Base-by-base conservation (phyloP, 441 rosid species). In the Pelargonium australe region DNA sequence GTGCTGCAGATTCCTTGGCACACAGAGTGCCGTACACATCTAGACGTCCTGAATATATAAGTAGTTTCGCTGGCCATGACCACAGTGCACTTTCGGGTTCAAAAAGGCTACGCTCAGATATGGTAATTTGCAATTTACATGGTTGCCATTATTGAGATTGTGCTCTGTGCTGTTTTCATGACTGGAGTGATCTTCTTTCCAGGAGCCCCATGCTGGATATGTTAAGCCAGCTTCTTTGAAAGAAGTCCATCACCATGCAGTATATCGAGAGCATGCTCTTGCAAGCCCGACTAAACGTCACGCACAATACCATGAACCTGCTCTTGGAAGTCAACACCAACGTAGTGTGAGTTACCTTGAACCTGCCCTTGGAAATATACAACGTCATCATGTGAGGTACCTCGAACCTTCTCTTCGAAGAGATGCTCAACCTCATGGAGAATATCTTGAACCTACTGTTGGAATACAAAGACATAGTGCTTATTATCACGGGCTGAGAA, bases 191-290 rank as follows among this genome's bases (percentile, higher is more conserved):
- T 12, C 49, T 43, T 47, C 63, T 19, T 58, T 45, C 55, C 55
- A 76, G 78, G 75, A 71, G 55, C 72, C 75, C 6, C 72, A 68
- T 68, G 75, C 68, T 25, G 69, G 78, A 63, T 53, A 53, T 5
- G 60, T 53, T 16, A 20, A 53, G 13, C 20, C 60, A n/a, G 60
- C 60, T 53, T 17, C 60, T 53, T 53, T 53, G 23, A 51, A 51
- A 51, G 16, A 51, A 51, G 16, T 51, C 57, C 14, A 16, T 5
- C 60, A 20, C 5, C 19, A 53, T n/a, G 60, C 20, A 53, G 20
- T 17, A 53, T 71, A 61, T 5, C n/a, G 53, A 5, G 72, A 64
- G 28, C 53, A 43, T 25, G 41, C 23, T 20, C 20, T 12, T 44
- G 13, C 51, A 64, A 61, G n/a, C 23, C 10, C 19, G 4, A 67